Base-by-base conservation (phyloP, 768 basidiomycete species). In the Phanerochaete carnosa region DNA sequence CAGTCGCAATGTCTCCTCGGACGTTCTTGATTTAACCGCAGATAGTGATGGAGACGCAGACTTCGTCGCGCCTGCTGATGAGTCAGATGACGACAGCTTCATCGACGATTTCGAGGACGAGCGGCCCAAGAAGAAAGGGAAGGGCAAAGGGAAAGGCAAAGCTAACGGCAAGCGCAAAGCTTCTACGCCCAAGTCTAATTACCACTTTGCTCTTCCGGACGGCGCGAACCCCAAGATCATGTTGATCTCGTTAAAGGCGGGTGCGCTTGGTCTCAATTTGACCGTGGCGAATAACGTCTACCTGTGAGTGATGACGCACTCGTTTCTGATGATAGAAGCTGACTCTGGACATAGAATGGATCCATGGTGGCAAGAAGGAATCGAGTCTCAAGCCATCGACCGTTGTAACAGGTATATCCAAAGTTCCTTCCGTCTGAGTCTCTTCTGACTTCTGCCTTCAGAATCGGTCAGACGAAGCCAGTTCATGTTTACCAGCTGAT, bases 401-500 rank as follows among this genome's bases (percentile, higher is more conserved):
- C 77, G 89, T 65, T 89, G 88, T 58, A 92, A 92, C 66, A 84
- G 90, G 81, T 79, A 64, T 58, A 71, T 49, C 6, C 15, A 39
- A 4, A 5, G 19, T 37, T 23, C 39, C 1, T 37, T 9, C 3
- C 8, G 19, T 25, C 15, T 13, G 22, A 49, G 19, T n/a, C 19
- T 23, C n/a, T 33, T 51, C 59, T 58, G 35, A 45, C 29, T 19
- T 2, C 47, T 43, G 39, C 4, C 19, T n/a, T 2, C 59, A 79
- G 83, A 54, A 92, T 94, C 62, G 94, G 94, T 15, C 94, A 95
- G 71, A 90, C 74, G 63, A 93, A 88, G 70, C 77, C 82, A 1
- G 92, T 95, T 32, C 87, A 89, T 64, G 92, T 95, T 22, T 95
- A 94, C 68, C 94, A 95, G 66, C 75, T 95, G 51, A 93, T 95